Conservation (phyloP, 179 eudicot genomes). For the Silene coronaria region DNA sequence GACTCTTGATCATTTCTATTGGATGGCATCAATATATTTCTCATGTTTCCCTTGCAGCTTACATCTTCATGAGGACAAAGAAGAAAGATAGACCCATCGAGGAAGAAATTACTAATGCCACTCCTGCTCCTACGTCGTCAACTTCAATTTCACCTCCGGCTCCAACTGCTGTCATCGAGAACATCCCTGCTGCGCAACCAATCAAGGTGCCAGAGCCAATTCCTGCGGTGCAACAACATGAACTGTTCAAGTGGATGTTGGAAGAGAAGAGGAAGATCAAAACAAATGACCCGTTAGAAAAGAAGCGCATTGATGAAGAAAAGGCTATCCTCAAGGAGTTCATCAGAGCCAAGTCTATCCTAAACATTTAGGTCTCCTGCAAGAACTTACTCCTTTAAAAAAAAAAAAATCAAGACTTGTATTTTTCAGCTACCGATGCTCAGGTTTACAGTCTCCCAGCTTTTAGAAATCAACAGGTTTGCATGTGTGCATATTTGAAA, state of each 20-base stretch:
- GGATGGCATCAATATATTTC: background rate
- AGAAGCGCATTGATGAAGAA: constrained; percentile 78
- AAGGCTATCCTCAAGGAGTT: constrained; percentile 88
- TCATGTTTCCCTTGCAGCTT: constrained; percentile 28
- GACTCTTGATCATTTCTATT: background rate
- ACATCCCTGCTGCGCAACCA: constrained; percentile 32
- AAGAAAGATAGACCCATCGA: constrained; percentile 40
- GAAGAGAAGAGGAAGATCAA: constrained; percentile 92
- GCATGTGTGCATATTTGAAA: constrained; percentile 9
- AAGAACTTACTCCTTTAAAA: background rate
- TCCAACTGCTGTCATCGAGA: constrained; percentile 31
- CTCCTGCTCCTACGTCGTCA: constrained; percentile 19
- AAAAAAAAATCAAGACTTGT: background rate
- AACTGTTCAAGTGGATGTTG: constrained; percentile 83
- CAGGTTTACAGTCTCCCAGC: background rate
- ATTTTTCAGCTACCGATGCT: background rate
- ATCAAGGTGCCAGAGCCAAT: constrained; percentile 44
- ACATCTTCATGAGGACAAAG: constrained; percentile 57
- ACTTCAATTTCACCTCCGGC: constrained; percentile 19
- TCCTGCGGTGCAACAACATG: constrained; percentile 71
- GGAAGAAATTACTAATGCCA: constrained; percentile 29
- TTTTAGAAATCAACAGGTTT: background rate
- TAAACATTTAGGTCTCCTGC: constrained; percentile 27
- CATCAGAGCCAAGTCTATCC: constrained; percentile 69
- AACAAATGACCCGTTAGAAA: constrained; percentile 67